Percentiles rank a stretch among this genome's conserved stretches.
These are phyloP conservation scores for Pseudopediastrum boryanum DNA, from an alignment of 139 green algal genomes.

Conservation along the genomic window DNA sequence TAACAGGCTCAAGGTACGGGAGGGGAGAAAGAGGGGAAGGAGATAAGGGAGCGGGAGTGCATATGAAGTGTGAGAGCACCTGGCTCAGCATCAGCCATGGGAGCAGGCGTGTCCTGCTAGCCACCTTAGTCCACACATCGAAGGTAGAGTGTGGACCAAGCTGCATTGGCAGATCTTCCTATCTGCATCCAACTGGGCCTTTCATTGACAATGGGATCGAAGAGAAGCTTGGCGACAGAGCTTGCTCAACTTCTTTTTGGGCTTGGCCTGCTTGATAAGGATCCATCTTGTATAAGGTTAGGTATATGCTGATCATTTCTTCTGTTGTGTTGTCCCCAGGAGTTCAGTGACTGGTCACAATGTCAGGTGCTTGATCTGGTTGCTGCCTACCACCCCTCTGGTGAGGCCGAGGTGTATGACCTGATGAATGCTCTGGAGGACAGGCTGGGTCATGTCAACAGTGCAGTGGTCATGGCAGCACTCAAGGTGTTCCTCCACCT, in stretches of 20 bases:
- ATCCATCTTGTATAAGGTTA: too few relatives aligned
- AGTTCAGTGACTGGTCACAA: slow-evolving; percentile 95
- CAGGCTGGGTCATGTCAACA: slow-evolving; percentile 87
- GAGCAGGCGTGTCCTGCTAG: background rate
- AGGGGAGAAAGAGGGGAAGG: background rate
- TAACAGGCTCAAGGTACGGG: slow-evolving; percentile 86
- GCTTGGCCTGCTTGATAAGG: too few relatives aligned
- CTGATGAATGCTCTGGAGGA: slow-evolving; percentile 97
- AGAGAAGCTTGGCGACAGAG: too few relatives aligned
- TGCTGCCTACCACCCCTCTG: slow-evolving; percentile 67
- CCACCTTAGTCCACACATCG: too few relatives aligned
- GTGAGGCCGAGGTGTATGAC: slow-evolving; percentile 91
- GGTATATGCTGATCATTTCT: too few relatives aligned
- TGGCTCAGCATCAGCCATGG: background rate
- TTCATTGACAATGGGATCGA: too few relatives aligned
- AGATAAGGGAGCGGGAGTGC: background rate
- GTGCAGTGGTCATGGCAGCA: slow-evolving; percentile 88
- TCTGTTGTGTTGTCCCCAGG: slow-evolving; percentile 34
- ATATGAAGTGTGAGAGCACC: background rate
- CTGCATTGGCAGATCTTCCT: too few relatives aligned
- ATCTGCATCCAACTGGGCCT: too few relatives aligned
- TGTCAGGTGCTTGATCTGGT: slow-evolving; percentile 91
- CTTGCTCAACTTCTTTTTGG: too few relatives aligned
- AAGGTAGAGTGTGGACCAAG: too few relatives aligned
- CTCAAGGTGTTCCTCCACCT: slow-evolving; percentile 93